Evolutionary conservation across 768 basidiomycete species (phyloP), one percentile per base, ranked within the genome.

Genomic region (Daedaleopsis nitida): DNA sequence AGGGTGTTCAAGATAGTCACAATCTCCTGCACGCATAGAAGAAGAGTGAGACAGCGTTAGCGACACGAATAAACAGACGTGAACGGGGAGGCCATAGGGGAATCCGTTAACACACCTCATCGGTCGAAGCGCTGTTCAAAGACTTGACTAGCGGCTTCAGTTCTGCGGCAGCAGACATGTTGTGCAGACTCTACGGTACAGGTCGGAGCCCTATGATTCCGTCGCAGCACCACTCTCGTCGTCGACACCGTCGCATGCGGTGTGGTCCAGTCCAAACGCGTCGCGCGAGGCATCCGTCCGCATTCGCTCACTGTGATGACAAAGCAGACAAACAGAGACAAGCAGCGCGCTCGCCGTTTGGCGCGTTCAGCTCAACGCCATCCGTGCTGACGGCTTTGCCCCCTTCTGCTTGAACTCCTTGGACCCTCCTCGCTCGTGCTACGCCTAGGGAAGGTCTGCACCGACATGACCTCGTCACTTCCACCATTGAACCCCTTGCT

Each of bases 101-200:
- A 67, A 72, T 70, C 63, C 12, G 66, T 57, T 63, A 77, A 38
- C 83, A 73, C 76, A 88, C 86, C 84, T 83, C 74, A 60, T 78
- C 78, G 44, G 76, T 80, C 65, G 82, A 76, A 62, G 85, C 79
- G 69, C 74, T 83, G 79, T 91, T 87, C 67, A 92, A 79, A 79
- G 86, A 83, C 81, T 91, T 92, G 55, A 88, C 89, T 74, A 89
- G 85, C 75, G 84, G 87, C 81, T 86, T 91, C 77, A 92, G 80
- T 77, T 91, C 89, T 71, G 78, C 75, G 38, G 72, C 72, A 57
- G 75, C 75, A 51, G 78, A 69, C 72, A 73, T 72, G 59, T 43
- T 56, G 32, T 37, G 48, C 53, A 38, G 21, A 14, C 24, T 47
- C 39, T 59, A 48, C 55, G 55, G 27, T 56, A 52, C 52, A 55